Percentiles rank a stretch among this genome's conserved stretches.
These are phyloP conservation scores for Backusella tarrabulga DNA, from an alignment of 192 early-diverging fungal genomes.

Conservation along the genomic window DNA sequence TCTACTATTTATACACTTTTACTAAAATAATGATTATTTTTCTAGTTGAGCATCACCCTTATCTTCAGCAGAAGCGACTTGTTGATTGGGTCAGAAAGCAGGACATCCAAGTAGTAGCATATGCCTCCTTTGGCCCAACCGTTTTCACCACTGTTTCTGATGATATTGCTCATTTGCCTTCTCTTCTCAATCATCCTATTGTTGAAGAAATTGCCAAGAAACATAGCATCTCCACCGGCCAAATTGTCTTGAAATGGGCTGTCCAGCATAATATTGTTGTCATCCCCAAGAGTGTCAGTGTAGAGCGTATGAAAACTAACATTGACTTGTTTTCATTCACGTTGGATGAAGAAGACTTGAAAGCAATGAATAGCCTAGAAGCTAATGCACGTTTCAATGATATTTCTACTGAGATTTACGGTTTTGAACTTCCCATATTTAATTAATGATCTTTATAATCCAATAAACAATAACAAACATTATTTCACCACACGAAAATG, in stretches of 20 bases:
- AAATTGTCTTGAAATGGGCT: conserved; percentile 61
- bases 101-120: conserved; percentile 64
- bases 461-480: no score
- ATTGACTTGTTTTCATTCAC: conserved; percentile 46
- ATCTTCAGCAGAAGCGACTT: conserved; percentile 61
- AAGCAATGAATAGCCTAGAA: conserved; percentile 44
- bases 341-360: conserved; percentile 46
- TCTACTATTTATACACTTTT: not conserved
- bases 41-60: conserved; percentile 68
- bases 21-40: not conserved
- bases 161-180: conserved; percentile 31
- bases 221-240: conserved; percentile 52
- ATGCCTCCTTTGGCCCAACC: conserved; percentile 62
- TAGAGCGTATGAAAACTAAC: conserved; percentile 55
- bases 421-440: conserved; percentile 43
- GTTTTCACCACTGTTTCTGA: conserved; percentile 19
- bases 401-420: conserved; percentile 33
- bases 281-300: conserved; percentile 66
- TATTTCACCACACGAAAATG: no score
- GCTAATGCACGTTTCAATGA: conserved; percentile 45
- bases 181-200: conserved; percentile 44
- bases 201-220: conserved; percentile 52
- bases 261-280: conserved; percentile 60
- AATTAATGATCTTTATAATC: conserved; percentile 24
- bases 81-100: conserved; percentile 57